Base-by-base conservation (phyloP, 192 early-diverging fungal species). In the Coemansia sp. region DNA sequence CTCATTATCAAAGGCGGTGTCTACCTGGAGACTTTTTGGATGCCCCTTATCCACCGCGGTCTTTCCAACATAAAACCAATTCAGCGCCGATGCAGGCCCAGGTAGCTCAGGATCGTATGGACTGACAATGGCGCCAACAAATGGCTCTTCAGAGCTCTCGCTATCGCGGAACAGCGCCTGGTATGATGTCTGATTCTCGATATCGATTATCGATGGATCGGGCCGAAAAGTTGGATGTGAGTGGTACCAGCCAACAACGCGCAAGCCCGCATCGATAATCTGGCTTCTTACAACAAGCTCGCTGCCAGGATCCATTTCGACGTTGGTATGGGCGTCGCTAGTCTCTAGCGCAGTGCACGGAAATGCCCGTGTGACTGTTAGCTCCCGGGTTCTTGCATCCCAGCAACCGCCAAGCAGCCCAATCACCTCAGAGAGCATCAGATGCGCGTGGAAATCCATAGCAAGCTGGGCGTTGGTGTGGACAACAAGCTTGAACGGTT, bases 221-320 rank as follows among this genome's bases (percentile, higher is more conserved):
- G 94, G 93, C 4, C 83, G 73, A 81, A 95, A 95, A 1, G 89
- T 90, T 6, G 94, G 94, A 69, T 96, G 94, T 22, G 90, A 92
- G 75, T 96, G 94, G 75, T 96, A 96, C 94, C 94, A 96, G 44
- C 94, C 94, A 4, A 96, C 90, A 8, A 96, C 89, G 27, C 79
- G 69, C 84, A 96, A 78, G 8, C 89, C 85, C 6, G 79, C 69
- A 19, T 86, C 84, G 28, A 85, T 84, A 71, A 95, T 92, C 72
- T 86, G 74, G 34, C 89, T 84, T 1, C 91, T 83, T 7, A 88
- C 90, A 28, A 88, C 89, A 56, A 93, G 75, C 24, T 89, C 89
- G 44, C 84, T 87, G 10, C 84, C 89, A 0, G 94, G 93, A 58
- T 93, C 92, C 87, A 95, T 91, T 58, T 96, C 94, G 4, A 96